A percentile compares a stretch with the other conserved stretches of the same genome.
Evolutionary conservation across 345 rosid genomes (phyloP).

Genomic region (Laguncularia racemosa): DNA sequence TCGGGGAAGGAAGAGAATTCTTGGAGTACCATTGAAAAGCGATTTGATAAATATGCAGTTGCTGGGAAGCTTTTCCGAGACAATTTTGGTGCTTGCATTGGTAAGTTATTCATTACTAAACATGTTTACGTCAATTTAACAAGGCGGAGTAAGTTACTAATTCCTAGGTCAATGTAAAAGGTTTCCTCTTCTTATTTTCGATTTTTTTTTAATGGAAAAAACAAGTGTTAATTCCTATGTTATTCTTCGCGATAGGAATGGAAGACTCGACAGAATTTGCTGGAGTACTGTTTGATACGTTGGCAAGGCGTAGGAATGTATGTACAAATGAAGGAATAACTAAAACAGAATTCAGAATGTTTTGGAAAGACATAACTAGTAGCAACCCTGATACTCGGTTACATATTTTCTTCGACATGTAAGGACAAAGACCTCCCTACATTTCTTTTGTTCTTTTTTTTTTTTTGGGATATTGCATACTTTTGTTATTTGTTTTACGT

Average conservation of each 20-base stretch:
- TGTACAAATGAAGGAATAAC: conserved; percentile 44
- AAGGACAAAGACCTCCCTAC: conserved; percentile 2
- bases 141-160: no score
- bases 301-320: conserved; percentile 60
- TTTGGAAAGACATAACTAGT: conserved; percentile 86
- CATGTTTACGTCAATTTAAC: no score
- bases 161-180: no score
- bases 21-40: conserved; percentile 68
- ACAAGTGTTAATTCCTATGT: no score
- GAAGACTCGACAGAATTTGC: conserved; percentile 85
- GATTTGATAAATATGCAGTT: conserved; percentile 56
- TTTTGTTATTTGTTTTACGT: no score
- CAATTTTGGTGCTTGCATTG: conserved; percentile 73
- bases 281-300: conserved; percentile 55
- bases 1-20: conserved; percentile 77
- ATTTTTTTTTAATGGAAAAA: no score
- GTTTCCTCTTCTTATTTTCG: no score
- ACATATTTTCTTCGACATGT: conserved; percentile 93
- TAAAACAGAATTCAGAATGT: conserved; percentile 40
- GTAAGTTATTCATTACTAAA: conserved; percentile 12
- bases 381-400: conserved; percentile 81
- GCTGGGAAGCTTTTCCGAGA: conserved; percentile 46
- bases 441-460: no score
- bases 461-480: no score
- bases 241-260: conserved; percentile 42